These are phyloP conservation scores for Cyclotella atomus DNA, from an alignment of 108 stramenopile species.

Conservation along the genomic window DNA sequence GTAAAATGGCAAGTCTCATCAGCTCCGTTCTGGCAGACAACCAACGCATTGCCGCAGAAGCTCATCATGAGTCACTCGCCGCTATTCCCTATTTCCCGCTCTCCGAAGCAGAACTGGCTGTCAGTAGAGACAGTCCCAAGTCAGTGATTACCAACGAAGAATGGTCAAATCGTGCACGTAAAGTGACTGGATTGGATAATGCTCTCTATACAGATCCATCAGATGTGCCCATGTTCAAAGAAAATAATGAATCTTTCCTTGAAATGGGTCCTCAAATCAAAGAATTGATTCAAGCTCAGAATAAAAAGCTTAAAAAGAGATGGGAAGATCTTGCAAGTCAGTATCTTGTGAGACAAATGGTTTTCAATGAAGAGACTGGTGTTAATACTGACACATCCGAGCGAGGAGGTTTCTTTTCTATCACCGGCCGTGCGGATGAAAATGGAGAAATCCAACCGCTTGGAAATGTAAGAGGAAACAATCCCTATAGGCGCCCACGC, in stretches of 20 bases:
- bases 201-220: conserved; percentile 78
- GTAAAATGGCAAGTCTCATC: conserved; percentile 46
- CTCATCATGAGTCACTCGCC: conserved; percentile 59
- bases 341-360: conserved; percentile 65
- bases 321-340: conserved; percentile 76
- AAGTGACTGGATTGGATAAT: conserved; percentile 73
- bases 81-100: conserved; percentile 34
- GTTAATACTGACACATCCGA: conserved; percentile 36
- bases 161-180: conserved; percentile 69
- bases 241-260: conserved; percentile 53
- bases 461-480: conserved; percentile 49
- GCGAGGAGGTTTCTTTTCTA: conserved; percentile 52
- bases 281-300: conserved; percentile 67
- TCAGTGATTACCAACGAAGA: conserved; percentile 46
- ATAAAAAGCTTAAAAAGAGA: conserved; percentile 55
- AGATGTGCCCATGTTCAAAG: conserved; percentile 67
- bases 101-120: neutral
- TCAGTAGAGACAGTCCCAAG: neutral
- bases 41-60: conserved; percentile 60
- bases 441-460: neutral
- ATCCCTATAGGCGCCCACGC: conserved; percentile 84
- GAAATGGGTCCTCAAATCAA: conserved; percentile 63
- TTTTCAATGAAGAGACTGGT: conserved; percentile 55
- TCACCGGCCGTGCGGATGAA: conserved; percentile 10
- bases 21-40: conserved; percentile 61